Percentiles rank a stretch among this genome's conserved stretches.
These are phyloP conservation scores for Noccaea caerulescens DNA, from an alignment of 345 rosid genomes.

Conservation along the genomic window DNA sequence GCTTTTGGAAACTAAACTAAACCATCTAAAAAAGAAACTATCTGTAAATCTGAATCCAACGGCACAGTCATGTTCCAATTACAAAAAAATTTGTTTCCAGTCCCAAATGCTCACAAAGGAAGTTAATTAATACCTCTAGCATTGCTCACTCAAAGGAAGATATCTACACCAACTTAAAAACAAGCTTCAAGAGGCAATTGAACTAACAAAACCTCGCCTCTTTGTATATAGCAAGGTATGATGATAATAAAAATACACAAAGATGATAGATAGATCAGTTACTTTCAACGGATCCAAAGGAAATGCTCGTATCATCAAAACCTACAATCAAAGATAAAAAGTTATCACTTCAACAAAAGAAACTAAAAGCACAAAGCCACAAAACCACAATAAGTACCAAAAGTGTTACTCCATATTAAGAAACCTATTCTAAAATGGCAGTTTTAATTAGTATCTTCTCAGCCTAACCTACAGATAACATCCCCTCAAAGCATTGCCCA, in stretches of 20 bases:
- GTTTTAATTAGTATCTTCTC: constrained; percentile 4
- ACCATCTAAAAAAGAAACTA: constrained; percentile 22
- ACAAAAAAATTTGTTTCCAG: constrained; percentile 13
- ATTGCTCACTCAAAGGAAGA: constrained; percentile 14
- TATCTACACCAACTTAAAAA: background rate
- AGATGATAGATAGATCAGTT: constrained; percentile 44
- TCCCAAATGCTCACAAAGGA: constrained; percentile 18
- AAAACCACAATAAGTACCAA: constrained; percentile 17
- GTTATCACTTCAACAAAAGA: constrained; percentile 15
- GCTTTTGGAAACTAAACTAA: constrained; percentile 16
- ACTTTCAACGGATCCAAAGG: constrained; percentile 98
- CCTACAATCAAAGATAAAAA: constrained; percentile 55
- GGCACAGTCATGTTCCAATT: constrained; percentile 15
- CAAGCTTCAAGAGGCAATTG: constrained; percentile 28
- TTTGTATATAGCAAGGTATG: constrained; percentile 8
- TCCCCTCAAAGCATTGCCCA: constrained; percentile 25
- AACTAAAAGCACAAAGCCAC: constrained; percentile 9
- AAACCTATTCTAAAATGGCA: constrained; percentile 20
- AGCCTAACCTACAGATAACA: constrained; percentile 1
- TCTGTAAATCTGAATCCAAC: constrained; percentile 6
- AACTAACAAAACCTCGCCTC: background rate
- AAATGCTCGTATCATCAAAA: constrained; percentile 79
- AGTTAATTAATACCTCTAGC: background rate
- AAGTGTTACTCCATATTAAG: constrained; percentile 23
- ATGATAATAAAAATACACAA: constrained; percentile 23